Percentiles rank a stretch among this genome's conserved stretches.
These are phyloP conservation scores for Amauroascus niger DNA, from an alignment of 2,329 filamentous ascomycete species.

Conservation along the genomic window DNA sequence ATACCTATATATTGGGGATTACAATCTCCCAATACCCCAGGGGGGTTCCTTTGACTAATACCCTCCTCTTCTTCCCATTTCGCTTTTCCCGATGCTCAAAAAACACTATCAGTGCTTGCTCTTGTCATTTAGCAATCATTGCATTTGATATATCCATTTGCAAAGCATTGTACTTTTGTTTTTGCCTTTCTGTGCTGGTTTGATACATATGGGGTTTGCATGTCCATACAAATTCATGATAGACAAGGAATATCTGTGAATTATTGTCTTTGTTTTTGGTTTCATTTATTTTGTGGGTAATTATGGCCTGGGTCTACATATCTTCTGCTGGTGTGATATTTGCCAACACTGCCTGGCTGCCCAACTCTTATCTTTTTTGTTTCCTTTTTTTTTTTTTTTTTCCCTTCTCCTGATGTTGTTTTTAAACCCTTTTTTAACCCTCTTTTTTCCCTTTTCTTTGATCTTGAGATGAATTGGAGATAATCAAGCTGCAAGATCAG, in stretches of 20 bases:
- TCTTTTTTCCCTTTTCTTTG: not conserved
- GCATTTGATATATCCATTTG: constrained; percentile 4
- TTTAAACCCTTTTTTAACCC: not conserved
- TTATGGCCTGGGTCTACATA: too few relatives aligned
- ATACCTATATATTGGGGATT: not conserved
- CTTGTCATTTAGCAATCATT: not conserved
- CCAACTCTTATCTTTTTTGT: not conserved
- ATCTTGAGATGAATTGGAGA: not conserved
- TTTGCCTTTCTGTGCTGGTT: not conserved
- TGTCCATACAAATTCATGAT: not conserved
- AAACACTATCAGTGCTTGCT: not conserved
- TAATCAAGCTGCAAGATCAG: not conserved
- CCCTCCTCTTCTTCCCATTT: not conserved
- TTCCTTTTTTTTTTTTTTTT: not conserved
- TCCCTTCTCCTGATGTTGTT: constrained; percentile 1
- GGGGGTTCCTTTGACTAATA: not conserved
- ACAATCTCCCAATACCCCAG: not conserved
- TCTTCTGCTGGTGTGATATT: not conserved
- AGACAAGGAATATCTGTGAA: not conserved
- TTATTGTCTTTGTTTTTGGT: not conserved
- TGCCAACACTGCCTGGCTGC: not conserved
- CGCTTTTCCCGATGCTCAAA: not conserved
- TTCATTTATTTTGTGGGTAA: too few relatives aligned
- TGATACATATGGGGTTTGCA: not conserved
- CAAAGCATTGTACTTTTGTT: not conserved